A percentile compares a stretch with the other conserved stretches of the same genome.
Evolutionary conservation across 2,329 filamentous ascomycete species (phyloP).

Genomic region (Berkeleyomyces basicola): DNA sequence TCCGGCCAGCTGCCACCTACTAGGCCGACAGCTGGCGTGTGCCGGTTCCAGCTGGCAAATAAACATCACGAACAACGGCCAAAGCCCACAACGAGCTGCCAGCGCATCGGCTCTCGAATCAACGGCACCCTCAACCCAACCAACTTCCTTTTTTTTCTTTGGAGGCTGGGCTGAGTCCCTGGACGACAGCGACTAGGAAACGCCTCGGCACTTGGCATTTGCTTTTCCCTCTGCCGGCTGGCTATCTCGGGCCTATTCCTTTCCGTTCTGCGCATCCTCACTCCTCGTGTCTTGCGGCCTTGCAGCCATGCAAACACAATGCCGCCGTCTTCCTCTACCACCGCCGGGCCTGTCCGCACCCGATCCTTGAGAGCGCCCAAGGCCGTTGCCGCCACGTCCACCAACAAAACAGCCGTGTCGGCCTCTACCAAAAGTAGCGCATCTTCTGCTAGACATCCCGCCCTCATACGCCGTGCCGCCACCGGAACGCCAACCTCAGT

Average conservation of each 20-base stretch:
- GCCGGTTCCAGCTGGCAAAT: neutral
- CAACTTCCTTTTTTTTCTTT: neutral
- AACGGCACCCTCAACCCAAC: neutral
- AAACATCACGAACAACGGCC: neutral
- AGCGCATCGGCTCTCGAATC: neutral
- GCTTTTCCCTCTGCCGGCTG: neutral
- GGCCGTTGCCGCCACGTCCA: neutral
- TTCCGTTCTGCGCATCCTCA: neutral
- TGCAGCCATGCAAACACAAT: constrained; percentile 11
- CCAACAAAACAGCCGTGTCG: neutral
- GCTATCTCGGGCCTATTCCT: neutral
- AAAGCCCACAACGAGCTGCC: neutral
- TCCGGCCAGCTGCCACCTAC: neutral
- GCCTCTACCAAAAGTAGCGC: neutral
- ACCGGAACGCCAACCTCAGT: neutral
- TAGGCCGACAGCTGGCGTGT: neutral
- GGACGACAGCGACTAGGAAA: neutral
- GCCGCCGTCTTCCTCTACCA: constrained; percentile 5
- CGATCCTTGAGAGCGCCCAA: constrained; percentile 10
- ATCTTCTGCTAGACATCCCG: neutral
- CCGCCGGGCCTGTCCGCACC: constrained; percentile 7
- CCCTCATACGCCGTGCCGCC: neutral
- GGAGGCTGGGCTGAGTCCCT: neutral
- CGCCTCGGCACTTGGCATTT: neutral
- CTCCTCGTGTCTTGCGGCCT: neutral